Evolutionary conservation across 2,329 filamentous ascomycete species (phyloP), one percentile per base, ranked within the genome.

Genomic region (Microsporum ferrugineum): DNA sequence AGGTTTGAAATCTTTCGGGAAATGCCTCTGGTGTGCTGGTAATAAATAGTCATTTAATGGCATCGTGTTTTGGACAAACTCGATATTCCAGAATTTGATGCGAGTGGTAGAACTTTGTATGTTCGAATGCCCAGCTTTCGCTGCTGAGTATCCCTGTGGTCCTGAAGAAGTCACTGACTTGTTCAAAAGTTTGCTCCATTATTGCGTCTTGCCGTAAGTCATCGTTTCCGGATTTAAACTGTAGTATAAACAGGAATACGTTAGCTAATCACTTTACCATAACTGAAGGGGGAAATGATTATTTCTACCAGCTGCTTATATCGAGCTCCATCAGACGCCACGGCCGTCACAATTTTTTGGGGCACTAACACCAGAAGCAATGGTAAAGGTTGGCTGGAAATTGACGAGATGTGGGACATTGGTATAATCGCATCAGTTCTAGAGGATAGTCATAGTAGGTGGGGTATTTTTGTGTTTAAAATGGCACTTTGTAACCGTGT

Each of bases 111-210:
- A 5, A 99, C 94, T 74, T 96, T 96, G 80, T 99, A 99, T 0
- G 94, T 97, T 62, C 95, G 83, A 69, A 99, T 95, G 6, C 88
- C 89, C 8, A 99, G 80, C 65, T 89, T 89, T 4, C 94, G 87
- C 70, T 96, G 91, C 43, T 91, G 87, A 1, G 94, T 96, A 10
- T 86, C 83, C 60, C 89, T 86, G 72, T 97, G 91, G 57, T 89
- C 86, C 71, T 89, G 88, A 31, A 99, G 79, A 27, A 99, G 58
- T 89, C 88, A 62, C 91, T 97, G 27, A 96, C 94, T 74, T 95
- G 91, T 62, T 91, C 89, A 72, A 99, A 99, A 0, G 99, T 94
- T 75, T 99, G 94, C 74, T 99, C 95, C 95, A 99, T 99, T 78
- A 86, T 99, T 51, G 92, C 90, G 70, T 99, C 94, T 76, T 99